These are phyloP conservation scores for Peronospora destructor DNA, from an alignment of 352 stramenopile genomes.

Conservation along the genomic window DNA sequence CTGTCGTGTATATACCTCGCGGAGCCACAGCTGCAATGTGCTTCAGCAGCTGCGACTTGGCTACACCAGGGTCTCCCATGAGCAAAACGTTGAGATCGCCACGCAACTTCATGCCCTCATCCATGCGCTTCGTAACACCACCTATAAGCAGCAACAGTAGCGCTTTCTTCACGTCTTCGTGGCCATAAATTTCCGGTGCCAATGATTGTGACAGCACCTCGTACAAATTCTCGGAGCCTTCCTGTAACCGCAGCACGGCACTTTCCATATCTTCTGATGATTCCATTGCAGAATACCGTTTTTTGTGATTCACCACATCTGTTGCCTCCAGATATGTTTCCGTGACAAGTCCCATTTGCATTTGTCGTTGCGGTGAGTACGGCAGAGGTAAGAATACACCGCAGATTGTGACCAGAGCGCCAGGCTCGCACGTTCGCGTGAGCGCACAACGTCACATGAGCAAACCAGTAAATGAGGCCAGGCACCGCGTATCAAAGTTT, in stretches of 20 bases:
- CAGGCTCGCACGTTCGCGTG: conserved; percentile 90
- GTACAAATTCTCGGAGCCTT: conserved; percentile 80
- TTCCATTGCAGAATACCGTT: conserved; percentile 92
- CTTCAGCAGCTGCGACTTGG: conserved; percentile 99
- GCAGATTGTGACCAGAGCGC: conserved; percentile 94
- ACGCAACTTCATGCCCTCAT: conserved; percentile 93
- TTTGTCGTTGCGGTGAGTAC: conserved; percentile 89
- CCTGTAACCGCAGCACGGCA: conserved; percentile 59
- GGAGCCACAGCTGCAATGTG: conserved; percentile 95
- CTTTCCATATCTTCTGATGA: conserved; percentile 81
- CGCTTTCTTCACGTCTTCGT: conserved; percentile 99
- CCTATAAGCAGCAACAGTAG: conserved; percentile 96
- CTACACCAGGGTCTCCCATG: conserved; percentile 97
- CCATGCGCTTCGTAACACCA: conserved; percentile 85
- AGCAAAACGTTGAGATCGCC: conserved; percentile 99
- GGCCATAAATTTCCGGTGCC: conserved; percentile 98
- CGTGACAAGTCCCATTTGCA: conserved; percentile 95
- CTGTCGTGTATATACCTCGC: conserved; percentile 98
- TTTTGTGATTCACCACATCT: conserved; percentile 95
- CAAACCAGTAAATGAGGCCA: no score
- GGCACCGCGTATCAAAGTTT: no score
- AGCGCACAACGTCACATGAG: conserved; percentile 90
- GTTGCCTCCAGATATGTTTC: conserved; percentile 97
- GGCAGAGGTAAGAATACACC: conserved; percentile 93
- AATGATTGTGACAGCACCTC: conserved; percentile 92